Evolutionary conservation across 345 rosid species (phyloP).

Genomic region (Turnera subulata): DNA sequence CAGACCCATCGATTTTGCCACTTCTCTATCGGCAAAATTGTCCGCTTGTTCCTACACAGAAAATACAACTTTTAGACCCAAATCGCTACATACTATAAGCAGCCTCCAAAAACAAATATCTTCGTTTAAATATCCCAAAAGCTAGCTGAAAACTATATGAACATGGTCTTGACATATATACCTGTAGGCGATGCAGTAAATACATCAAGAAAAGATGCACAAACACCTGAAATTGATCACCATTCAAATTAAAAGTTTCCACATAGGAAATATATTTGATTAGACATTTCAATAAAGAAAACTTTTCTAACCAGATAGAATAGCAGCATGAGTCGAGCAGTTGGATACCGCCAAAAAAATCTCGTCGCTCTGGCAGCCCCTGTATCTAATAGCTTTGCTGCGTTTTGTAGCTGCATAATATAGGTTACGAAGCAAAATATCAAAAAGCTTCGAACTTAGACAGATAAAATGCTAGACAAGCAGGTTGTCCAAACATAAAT

Average conservation of each 20-base stretch:
- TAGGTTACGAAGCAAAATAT: conserved; percentile 12
- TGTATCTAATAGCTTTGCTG: conserved; percentile 81
- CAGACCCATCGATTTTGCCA: conserved; percentile 72
- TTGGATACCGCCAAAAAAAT: conserved; percentile 96
- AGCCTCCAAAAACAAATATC: not conserved
- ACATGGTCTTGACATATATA: conserved; percentile 20
- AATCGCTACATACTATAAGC: not conserved
- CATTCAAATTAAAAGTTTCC: conserved; percentile 11
- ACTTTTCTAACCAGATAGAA: conserved; percentile 70
- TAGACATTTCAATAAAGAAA: conserved; percentile 4
- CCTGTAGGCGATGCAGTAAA: conserved; percentile 95
- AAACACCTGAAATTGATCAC: conserved; percentile 60
- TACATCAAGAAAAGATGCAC: conserved; percentile 98
- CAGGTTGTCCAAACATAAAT: conserved; percentile 4
- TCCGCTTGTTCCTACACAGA: conserved; percentile 73
- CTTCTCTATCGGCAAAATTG: conserved; percentile 56
- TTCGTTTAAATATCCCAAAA: not conserved
- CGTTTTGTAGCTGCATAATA: conserved; percentile 75
- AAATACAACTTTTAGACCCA: not conserved
- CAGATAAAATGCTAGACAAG: not conserved
- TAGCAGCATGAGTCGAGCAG: conserved; percentile 70
- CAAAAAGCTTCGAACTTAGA: conserved; percentile 1
- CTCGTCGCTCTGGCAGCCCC: conserved; percentile 96
- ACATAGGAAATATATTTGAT: not conserved
- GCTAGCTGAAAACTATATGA: not conserved